A percentile compares a stretch with the other conserved stretches of the same genome.
These are phyloP conservation scores for Coniochaeta hoffmannii DNA, from an alignment of 2,329 filamentous ascomycete genomes.

Conservation along the genomic window DNA sequence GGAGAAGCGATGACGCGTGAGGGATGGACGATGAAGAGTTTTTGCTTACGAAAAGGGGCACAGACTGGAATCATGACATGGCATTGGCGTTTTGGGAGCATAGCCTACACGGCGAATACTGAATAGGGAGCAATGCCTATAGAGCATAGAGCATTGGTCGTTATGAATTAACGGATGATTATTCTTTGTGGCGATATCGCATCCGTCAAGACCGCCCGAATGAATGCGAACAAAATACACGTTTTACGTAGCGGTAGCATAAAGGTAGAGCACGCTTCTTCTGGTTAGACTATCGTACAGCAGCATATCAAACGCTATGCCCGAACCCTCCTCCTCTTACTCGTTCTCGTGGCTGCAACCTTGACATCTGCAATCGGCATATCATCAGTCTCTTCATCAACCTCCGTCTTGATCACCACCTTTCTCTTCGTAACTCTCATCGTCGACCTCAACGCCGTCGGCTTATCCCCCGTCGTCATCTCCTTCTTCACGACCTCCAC, in stretches of 20 bases:
- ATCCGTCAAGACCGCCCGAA: not conserved
- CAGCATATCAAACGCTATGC: not conserved
- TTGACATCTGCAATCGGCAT: conserved; percentile 5
- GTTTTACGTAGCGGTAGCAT: no score
- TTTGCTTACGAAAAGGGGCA: not conserved
- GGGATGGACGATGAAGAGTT: not conserved
- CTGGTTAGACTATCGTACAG: not conserved
- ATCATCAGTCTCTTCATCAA: not conserved
- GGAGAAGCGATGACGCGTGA: not conserved
- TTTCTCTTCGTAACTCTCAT: not conserved
- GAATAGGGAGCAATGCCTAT: not conserved
- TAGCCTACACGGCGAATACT: not conserved
- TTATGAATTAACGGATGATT: not conserved
- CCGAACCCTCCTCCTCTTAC: conserved; percentile 10
- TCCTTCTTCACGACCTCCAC: conserved; percentile 11
- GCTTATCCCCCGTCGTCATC: not conserved
- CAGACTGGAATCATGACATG: not conserved
- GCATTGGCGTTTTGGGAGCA: not conserved
- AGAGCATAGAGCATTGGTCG: not conserved
- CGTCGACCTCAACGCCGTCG: not conserved
- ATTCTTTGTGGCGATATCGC: not conserved
- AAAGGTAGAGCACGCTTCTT: no score
- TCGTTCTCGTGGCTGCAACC: not conserved
- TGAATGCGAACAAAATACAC: no score
- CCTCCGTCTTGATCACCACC: not conserved